Evolutionary conservation across 139 green algal species (phyloP), one percentile per base, ranked within the genome.

Genomic region (Chlorella sp.): DNA sequence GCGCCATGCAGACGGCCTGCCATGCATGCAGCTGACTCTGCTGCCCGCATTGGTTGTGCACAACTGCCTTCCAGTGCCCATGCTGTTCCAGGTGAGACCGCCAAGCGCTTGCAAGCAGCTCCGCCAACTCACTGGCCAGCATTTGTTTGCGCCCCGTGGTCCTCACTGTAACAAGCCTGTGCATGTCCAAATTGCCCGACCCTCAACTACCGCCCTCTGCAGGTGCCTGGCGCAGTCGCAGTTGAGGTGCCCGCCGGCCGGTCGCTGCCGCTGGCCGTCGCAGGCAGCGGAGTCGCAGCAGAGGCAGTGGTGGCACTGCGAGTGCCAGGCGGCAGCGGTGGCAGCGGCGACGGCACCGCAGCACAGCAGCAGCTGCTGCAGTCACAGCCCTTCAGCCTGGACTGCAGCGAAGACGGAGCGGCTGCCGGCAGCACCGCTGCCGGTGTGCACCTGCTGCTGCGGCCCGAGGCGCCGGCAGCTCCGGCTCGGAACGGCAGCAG

Each of bases 1-100:
- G 70, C 81, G 73, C 62, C 65, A 64, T 41, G 46, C 41, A 14
- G 54, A 64, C 32, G 81, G 72, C 13, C 70, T 81, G 38, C 73
- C 68, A 68, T 65, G 80, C 76, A 51, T 87, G 65, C 36, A 80
- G 65, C 54, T 84, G 41, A 67, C 43, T 36, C 43, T 87, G 44
- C 34, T 74, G 84, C 84, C 84, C 3, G 70, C 58, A 40, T 13
- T 68, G 34, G 67, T 32, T 65, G 64, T 84, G 76, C 77, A 64
- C 40, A 85, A 85, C 84, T 62, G 76, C 76, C 76, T 88, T 56
- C 84, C 84, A 6, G 41, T 70, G 38, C 46, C 76, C 8, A 41
- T 85, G 56, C 56, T 74, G 54, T 85, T 85, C 69, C 72, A 85
- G 81, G 81, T 76, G 68, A 40, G 46, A 30, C 0, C 13, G 20